phyloP scores from a whole-genome alignment of 2,329 filamentous ascomycete species.

The Claviceps pazoutovae region DNA sequence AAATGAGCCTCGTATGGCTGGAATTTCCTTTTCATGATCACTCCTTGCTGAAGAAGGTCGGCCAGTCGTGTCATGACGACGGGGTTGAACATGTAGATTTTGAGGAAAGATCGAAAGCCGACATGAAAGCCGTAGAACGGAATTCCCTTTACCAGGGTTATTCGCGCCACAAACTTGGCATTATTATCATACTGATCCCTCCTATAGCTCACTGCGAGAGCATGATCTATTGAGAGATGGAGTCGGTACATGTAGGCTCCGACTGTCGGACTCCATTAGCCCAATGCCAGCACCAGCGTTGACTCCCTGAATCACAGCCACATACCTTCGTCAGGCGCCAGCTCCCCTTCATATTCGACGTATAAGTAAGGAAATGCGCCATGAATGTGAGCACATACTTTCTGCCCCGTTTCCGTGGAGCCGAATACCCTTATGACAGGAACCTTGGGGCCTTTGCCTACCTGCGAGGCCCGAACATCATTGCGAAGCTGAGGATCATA shows the following conservation, averaged over 20 bases:
- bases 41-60: conserved; percentile 77
- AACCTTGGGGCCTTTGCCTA: conserved; percentile 54
- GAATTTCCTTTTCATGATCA: conserved; percentile 67
- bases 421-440: conserved; percentile 87
- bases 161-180: conserved; percentile 67
- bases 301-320: conserved; percentile 11
- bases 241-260: conserved; percentile 62
- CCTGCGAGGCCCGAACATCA: conserved; percentile 43
- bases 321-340: conserved; percentile 55
- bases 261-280: conserved; percentile 33
- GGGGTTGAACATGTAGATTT: conserved; percentile 89
- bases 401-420: conserved; percentile 85
- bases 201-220: conserved; percentile 72
- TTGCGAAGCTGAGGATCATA: conserved; percentile 70
- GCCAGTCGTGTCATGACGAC: conserved; percentile 73
- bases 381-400: conserved; percentile 90
- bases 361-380: conserved; percentile 95
- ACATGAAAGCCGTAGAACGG: conserved; percentile 96
- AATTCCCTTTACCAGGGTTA: conserved; percentile 81
- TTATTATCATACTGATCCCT: conserved; percentile 56
- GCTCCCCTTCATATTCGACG: conserved; percentile 63
- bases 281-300: not conserved
- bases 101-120: conserved; percentile 80
- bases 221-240: conserved; percentile 81
- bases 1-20: conserved; percentile 92